Evolutionary conservation across 1,139 yeast species (phyloP).

Genomic region (Hyphopichia buzzinii): DNA sequence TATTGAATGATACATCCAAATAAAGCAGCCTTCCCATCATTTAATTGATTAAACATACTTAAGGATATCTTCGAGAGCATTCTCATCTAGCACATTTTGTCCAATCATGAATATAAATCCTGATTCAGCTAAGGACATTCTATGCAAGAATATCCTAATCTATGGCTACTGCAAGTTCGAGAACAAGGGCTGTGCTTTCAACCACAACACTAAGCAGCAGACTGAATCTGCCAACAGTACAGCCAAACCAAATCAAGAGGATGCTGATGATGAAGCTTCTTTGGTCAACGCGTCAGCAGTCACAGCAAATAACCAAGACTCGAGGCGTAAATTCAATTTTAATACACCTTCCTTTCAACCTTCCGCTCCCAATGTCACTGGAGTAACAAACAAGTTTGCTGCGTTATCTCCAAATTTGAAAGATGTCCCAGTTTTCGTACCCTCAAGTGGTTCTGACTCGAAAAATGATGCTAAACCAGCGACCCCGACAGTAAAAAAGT

Average conservation of each 20-base stretch:
- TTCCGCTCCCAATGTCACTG: constrained; percentile 16
- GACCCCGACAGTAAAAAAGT: constrained; percentile 15
- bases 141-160: constrained; percentile 79
- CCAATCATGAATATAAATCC: constrained; percentile 41
- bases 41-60: too few species aligned
- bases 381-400: constrained; percentile 41
- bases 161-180: constrained; percentile 90
- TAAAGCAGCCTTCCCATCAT: too few species aligned
- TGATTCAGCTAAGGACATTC: constrained; percentile 69
- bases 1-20: neutral
- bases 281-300: constrained; percentile 6
- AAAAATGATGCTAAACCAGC: constrained; percentile 1
- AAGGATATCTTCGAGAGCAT: too few species aligned
- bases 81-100: too few species aligned
- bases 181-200: constrained; percentile 84
- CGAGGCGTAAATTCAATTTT: constrained; percentile 52
- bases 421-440: constrained; percentile 57
- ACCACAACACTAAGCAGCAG: constrained; percentile 43
- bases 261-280: neutral
- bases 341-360: constrained; percentile 72
- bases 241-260: constrained; percentile 8
- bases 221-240: neutral
- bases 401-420: constrained; percentile 53
- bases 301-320: constrained; percentile 9
- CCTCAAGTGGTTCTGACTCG: constrained; percentile 19